These are phyloP conservation scores for Talaromyces sp. DNA, from an alignment of 2,329 filamentous ascomycete species.

Conservation along the genomic window DNA sequence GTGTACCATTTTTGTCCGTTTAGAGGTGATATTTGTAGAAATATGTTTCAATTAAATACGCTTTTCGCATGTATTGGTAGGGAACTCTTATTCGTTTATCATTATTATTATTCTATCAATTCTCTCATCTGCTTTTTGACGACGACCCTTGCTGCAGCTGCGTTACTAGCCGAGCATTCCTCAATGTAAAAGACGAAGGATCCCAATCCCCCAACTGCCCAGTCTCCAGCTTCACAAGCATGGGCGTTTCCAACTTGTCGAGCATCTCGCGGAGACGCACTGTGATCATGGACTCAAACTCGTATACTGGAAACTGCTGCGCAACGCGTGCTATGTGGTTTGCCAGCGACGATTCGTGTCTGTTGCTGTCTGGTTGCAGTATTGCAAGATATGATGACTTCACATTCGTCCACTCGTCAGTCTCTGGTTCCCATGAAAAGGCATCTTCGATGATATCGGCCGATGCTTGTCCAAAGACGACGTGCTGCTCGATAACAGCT, in stretches of 20 bases:
- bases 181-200: background rate
- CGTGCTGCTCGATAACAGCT: slow-evolving; percentile 44
- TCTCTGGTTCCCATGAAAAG: slow-evolving; percentile 36
- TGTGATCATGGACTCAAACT: slow-evolving; percentile 36
- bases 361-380: background rate
- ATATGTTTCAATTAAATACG: background rate
- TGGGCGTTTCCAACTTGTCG: slow-evolving; percentile 37
- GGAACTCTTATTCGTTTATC: background rate
- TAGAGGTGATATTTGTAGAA: background rate
- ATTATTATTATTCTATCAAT: background rate
- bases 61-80: background rate
- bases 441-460: slow-evolving; percentile 35
- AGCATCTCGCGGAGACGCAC: slow-evolving; percentile 41
- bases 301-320: slow-evolving; percentile 22
- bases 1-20: background rate
- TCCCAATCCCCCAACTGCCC: slow-evolving; percentile 24
- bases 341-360: background rate
- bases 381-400: background rate
- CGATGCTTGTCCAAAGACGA: slow-evolving; percentile 31
- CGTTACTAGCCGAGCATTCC: background rate
- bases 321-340: background rate
- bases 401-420: background rate
- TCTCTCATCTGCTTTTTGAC: background rate
- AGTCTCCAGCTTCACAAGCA: slow-evolving; percentile 49
- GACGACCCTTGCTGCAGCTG: background rate